Base-by-base conservation (phyloP, 2,329 filamentous ascomycete species). In the Botrytis deweyae region DNA sequence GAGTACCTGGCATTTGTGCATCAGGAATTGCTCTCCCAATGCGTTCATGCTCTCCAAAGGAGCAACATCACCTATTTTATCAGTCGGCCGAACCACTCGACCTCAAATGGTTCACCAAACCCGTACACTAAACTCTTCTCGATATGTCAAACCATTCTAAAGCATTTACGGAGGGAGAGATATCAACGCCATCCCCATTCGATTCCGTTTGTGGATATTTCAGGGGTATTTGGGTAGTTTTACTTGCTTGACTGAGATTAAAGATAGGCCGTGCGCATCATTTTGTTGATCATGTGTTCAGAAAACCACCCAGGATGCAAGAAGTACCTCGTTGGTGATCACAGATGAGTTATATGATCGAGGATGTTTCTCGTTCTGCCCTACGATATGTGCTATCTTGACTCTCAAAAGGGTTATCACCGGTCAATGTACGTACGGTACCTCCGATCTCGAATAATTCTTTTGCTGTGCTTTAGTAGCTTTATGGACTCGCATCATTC, bases 181-280 rank as follows among this genome's bases (percentile, higher is more conserved):
- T 5, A 55, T 29, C 46, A 68, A 40, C 36, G 49, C 49, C 25
- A 55, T 55, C 49, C 65, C 25, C 38, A 58, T 68, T 58, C 25
- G 25, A 42, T 7, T 66, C 25, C 25, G 25, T 38, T 33, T 29
- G 65, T 58, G 36, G 36, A 58, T 25, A 49, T 68, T 68, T 68
- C 65, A 68, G 65, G 65, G 65, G 65, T 68, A 55, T 67, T 40
- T 67, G 52, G 52, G n/a, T 55, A 29, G 52, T 29, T 55, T 55
- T 38, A 40, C 46, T 55, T 38, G 36, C 46, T 55, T 55, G 65
- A 40, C 36, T 58, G 65, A 68, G 65, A 68, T 42, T 42, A 68
- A 68, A 40, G 65, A 58, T 68, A 68, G 65, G 33, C 65, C 46
- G 65, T 68, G 65, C 65, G 36, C 36, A 29, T 8, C 46, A n/a